Evolutionary conservation across 2,329 filamentous ascomycete species (phyloP).

Genomic region (Colletotrichum chrysophilum): DNA sequence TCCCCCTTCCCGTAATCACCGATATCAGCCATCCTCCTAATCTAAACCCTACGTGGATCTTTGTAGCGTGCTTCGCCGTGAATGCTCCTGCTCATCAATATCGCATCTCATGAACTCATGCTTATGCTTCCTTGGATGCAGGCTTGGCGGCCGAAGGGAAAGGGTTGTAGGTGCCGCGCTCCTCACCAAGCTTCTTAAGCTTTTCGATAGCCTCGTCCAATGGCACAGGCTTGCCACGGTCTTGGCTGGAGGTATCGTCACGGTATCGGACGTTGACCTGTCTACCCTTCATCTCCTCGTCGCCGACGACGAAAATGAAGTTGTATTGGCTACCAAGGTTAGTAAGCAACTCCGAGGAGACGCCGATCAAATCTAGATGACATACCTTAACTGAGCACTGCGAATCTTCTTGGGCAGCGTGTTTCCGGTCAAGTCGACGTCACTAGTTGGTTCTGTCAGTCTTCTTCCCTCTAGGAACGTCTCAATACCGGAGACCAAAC

Average conservation of each 20-base stretch:
- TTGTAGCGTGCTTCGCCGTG: background rate
- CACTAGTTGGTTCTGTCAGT: slow-evolving; percentile 31
- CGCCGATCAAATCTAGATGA: slow-evolving; percentile 37
- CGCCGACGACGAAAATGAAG: slow-evolving; percentile 58
- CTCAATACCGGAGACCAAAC: background rate
- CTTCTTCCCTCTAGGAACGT: background rate
- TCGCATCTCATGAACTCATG: background rate
- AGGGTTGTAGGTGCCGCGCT: slow-evolving; percentile 44
- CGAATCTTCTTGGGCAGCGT: slow-evolving; percentile 91
- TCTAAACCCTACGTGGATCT: background rate
- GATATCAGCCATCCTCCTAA: background rate
- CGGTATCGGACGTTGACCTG: slow-evolving; percentile 69
- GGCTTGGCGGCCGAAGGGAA: slow-evolving; percentile 30
- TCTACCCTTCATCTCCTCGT: slow-evolving; percentile 63
- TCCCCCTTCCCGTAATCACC: background rate
- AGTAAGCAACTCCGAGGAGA: slow-evolving; percentile 11
- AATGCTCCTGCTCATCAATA: background rate
- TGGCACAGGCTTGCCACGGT: slow-evolving; percentile 63
- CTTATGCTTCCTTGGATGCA: slow-evolving; percentile 25
- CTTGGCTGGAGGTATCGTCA: slow-evolving; percentile 66
- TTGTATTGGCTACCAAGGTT: slow-evolving; percentile 20
- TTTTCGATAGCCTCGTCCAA: slow-evolving; percentile 63
- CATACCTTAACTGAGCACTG: slow-evolving; percentile 78
- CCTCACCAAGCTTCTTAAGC: slow-evolving; percentile 55
- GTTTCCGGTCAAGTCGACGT: slow-evolving; percentile 75